A percentile compares a stretch with the other conserved stretches of the same genome.
Conservation (phyloP, 106 monocot species). For the Hemerocallis citrina region DNA sequence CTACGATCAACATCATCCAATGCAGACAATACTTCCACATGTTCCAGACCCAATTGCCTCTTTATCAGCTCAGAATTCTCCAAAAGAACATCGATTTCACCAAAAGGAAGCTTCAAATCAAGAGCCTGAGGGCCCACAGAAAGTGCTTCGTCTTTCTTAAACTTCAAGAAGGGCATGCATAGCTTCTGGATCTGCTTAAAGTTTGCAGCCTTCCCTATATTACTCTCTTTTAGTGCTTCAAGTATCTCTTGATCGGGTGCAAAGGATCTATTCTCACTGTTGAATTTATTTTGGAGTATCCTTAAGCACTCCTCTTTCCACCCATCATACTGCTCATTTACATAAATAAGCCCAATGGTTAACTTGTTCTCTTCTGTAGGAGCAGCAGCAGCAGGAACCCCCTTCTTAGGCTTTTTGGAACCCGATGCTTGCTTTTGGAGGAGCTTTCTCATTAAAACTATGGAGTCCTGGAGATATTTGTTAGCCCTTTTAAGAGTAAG, state of each 20-base stretch:
- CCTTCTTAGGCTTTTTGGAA: slow-evolving; percentile 58
- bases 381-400: slow-evolving; percentile 9
- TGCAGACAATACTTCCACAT: slow-evolving; percentile 40
- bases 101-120: slow-evolving; percentile 67
- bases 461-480: slow-evolving; percentile 63
- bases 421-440: slow-evolving; percentile 55
- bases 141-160: slow-evolving; percentile 61
- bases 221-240: slow-evolving; percentile 33
- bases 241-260: slow-evolving; percentile 47
- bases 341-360: slow-evolving; percentile 45
- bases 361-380: slow-evolving; percentile 27
- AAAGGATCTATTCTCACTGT: slow-evolving; percentile 21
- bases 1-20: slow-evolving; percentile 22
- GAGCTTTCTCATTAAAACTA: slow-evolving; percentile 47
- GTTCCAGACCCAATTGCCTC: slow-evolving; percentile 59
- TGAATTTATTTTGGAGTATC: slow-evolving; percentile 41
- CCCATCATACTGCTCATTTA: slow-evolving; percentile 70
- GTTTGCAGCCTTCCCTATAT: slow-evolving; percentile 27
- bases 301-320: slow-evolving; percentile 59
- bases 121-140: slow-evolving; percentile 48
- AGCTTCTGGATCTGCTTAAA: slow-evolving; percentile 58
- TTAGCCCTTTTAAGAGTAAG: slow-evolving; percentile 51
- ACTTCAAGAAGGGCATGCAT: slow-evolving; percentile 71
- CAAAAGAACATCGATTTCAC: slow-evolving; percentile 50
- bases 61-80: slow-evolving; percentile 68